Evolutionary conservation across 2,329 filamentous ascomycete species (phyloP).

Genomic region (Colletotrichum lini): DNA sequence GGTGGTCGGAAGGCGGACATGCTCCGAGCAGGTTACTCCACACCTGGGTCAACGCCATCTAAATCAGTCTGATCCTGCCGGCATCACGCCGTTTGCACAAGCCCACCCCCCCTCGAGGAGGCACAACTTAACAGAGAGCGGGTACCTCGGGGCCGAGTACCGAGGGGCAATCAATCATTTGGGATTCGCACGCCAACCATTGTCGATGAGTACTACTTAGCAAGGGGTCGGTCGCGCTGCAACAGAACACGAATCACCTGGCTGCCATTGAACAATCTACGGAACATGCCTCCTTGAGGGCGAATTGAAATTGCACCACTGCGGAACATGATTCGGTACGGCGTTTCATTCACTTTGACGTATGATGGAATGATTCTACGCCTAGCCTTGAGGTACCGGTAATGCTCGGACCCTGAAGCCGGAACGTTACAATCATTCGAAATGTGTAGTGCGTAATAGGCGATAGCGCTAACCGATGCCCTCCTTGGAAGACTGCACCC

Average conservation of each 20-base stretch:
- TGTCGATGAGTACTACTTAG: conserved; percentile 11
- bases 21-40: conserved; percentile 29
- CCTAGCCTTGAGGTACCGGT: conserved; percentile 15
- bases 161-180: conserved; percentile 8
- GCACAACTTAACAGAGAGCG: conserved; percentile 25
- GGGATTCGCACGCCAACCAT: conserved; percentile 20
- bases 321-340: conserved; percentile 20
- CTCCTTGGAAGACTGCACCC: not conserved
- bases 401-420: conserved; percentile 25
- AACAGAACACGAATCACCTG: conserved; percentile 20
- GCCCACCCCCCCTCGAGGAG: not conserved
- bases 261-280: conserved; percentile 5
- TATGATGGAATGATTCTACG: conserved; percentile 16
- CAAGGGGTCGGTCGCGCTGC: conserved; percentile 13
- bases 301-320: not conserved
- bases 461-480: not conserved
- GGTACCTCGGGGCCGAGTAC: conserved; percentile 37
- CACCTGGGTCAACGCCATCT: conserved; percentile 33
- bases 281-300: conserved; percentile 1
- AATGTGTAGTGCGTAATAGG: not conserved
- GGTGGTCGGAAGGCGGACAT: conserved; percentile 25
- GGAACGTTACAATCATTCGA: conserved; percentile 36
- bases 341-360: conserved; percentile 32
- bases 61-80: conserved; percentile 20
- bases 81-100: conserved; percentile 31